Base-by-base conservation (phyloP, 176 grass and related monocot species). In the Leersia perrieri region DNA sequence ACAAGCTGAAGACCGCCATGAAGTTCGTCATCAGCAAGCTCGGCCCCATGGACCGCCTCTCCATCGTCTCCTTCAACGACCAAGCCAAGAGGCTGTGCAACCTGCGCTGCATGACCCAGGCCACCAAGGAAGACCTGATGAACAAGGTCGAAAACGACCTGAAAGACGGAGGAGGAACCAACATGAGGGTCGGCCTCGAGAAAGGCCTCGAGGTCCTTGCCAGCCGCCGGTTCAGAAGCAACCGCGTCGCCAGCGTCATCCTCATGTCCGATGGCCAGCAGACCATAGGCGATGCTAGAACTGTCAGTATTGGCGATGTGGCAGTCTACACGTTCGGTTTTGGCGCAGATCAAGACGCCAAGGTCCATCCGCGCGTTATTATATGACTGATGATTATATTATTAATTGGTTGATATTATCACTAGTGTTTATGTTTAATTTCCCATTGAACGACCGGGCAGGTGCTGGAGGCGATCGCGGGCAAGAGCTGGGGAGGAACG, bases 321-420 rank as follows among this genome's bases (percentile, higher is more conserved):
- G 60, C 87, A 0, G 82, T 89, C 5, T 82, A 89, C 63, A 89
- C 87, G n/a, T 89, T 89, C 38, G 87, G 82, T 28, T 89, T 89
- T 25, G 81, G 87, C 32, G 70, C 26, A 1, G 33, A 34, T 7
- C 36, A 39, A 39, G 36, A 39, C 36, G 36, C 36, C 36, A 39
- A 39, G 36, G 36, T 39, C 36, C 36, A 5, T 39, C 36, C 36
- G 9, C 9, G 7, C 36, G 5, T 39, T 39, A 39, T 39, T 3
- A 39, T 39, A 39, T 39, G 36, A 39, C 2, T 39, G 5, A 7
- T 39, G 36, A 39, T 39, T 39, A 39, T 39, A 39, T 39, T 39
- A 5, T 1, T 39, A n/a, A n/a, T n/a, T n/a, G n/a, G n/a, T n/a
- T n/a, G n/a, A n/a, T n/a, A n/a, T n/a, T n/a, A n/a, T n/a, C n/a